Base-by-base conservation (phyloP, 2,329 filamentous ascomycete species). In the Chaetomiaceae sp. region DNA sequence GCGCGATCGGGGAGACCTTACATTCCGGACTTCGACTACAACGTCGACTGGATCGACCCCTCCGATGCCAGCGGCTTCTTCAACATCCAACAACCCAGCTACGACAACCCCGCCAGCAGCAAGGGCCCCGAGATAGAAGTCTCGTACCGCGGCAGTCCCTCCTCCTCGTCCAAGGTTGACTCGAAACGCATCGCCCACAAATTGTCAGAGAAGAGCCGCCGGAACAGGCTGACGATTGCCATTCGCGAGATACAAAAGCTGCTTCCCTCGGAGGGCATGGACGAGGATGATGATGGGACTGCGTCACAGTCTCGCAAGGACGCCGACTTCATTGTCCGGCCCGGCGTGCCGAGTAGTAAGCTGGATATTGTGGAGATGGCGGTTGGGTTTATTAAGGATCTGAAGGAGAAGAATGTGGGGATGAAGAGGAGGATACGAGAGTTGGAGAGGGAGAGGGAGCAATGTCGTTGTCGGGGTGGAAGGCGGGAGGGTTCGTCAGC, bases 221-320 rank as follows among this genome's bases (percentile, higher is more conserved):
- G 63, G 20, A 63, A 62, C 23, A 34, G 63, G 4, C 47, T 63
- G 11, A 63, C 63, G 1, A 47, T 58, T 15, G 63, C 63, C 7
- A 64, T 64, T 43, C 60, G 63, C 0, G 60, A 63, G 56, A 63
- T 64, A n/a, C 59, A 64, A 47, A 63, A 61, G 43, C 53, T 64
- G 25, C 51, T 64, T 3, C 60, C 62, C 1, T 43, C 58, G 1
- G 42, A 53, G 6, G 20, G 11, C 9, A 47, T 22, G 15, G 37
- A 29, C 43, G 47, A 43, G 2, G 51, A 45, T 22, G 25, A 27
- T 39, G 27, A 29, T 11, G 17, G 19, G 6, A 15, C 49, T 34
- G 11, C 17, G 7, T 20, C 39, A 0, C 33, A 25, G 22, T n/a
- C 39, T 4, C 39, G 23, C 15, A 34, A 51, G 8, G 55, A 55